These are phyloP conservation scores for Hypoxylon subgilvum DNA, from an alignment of 495 filamentous ascomycete species.

Conservation along the genomic window DNA sequence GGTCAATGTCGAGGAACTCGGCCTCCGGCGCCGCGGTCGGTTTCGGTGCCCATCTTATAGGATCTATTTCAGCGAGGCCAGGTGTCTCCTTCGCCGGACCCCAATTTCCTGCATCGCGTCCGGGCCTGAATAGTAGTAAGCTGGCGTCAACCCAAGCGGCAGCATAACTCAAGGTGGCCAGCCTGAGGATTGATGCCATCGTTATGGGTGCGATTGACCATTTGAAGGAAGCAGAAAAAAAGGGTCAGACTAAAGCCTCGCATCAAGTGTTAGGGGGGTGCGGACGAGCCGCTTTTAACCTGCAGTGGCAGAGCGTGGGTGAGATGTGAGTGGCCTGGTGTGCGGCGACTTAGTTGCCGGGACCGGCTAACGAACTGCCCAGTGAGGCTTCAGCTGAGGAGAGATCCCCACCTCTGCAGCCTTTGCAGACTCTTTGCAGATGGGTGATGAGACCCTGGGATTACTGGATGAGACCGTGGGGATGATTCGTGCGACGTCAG, in stretches of 20 bases:
- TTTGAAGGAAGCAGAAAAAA: conserved; percentile 20
- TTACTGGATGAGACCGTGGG: conserved; percentile 35
- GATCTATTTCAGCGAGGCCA: conserved; percentile 22
- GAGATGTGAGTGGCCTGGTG: no score
- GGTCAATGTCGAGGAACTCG: conserved; percentile 35
- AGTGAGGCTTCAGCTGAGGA: conserved; percentile 41
- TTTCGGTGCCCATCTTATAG: conserved; percentile 41
- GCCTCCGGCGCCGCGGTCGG: conserved; percentile 41
- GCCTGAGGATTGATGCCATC: conserved; percentile 42
- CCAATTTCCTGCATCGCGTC: conserved; percentile 35
- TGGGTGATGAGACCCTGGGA: conserved; percentile 39
- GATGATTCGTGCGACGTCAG: conserved; percentile 32
- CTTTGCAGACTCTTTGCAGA: no score
- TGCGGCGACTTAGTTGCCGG: conserved; percentile 34
- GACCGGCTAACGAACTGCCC: conserved; percentile 36
- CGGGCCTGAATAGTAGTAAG: conserved; percentile 25
- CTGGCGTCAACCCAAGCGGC: conserved; percentile 36
- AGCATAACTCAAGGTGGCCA: conserved; percentile 42
- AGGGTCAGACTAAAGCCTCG: conserved; percentile 19
- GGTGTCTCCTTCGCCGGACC: conserved; percentile 33
- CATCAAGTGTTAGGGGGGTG: conserved; percentile 9
- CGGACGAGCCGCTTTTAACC: conserved; percentile 36
- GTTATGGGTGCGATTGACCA: conserved; percentile 38
- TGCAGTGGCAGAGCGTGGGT: no score
- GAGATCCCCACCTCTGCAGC: conserved; percentile 32